Evolutionary conservation across 2,329 filamentous ascomycete genomes (phyloP).

Genomic region (Tolypocladium cylindrosporum): DNA sequence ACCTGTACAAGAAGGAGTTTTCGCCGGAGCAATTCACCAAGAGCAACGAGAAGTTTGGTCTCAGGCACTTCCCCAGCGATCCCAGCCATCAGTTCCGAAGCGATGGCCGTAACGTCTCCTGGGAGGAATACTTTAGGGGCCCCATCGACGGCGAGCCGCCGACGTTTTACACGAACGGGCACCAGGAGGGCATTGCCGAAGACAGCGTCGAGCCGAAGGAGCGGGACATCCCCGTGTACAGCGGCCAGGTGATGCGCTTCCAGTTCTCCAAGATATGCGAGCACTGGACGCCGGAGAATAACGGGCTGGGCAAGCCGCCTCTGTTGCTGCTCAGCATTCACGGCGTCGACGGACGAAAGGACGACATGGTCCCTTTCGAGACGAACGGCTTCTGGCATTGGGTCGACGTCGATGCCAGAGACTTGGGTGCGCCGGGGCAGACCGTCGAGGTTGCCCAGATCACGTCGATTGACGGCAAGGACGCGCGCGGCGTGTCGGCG

Average conservation of each 20-base stretch:
- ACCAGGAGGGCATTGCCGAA: conserved; percentile 41
- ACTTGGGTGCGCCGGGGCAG: conserved; percentile 61
- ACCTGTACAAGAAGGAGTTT: conserved; percentile 59
- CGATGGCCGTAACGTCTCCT: conserved; percentile 58
- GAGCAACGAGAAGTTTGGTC: conserved; percentile 70
- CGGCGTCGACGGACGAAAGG: conserved; percentile 55
- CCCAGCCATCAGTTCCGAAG: conserved; percentile 59
- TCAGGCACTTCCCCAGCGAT: conserved; percentile 68
- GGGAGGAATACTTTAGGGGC: conserved; percentile 75
- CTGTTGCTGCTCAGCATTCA: conserved; percentile 61
- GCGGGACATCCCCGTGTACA: conserved; percentile 48
- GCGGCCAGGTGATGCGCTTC: conserved; percentile 56
- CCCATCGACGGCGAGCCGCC: conserved; percentile 39
- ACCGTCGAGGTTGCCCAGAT: conserved; percentile 56
- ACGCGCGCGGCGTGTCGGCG: conserved; percentile 38
- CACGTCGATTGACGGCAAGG: conserved; percentile 32
- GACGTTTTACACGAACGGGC: conserved; percentile 32
- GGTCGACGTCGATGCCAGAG: conserved; percentile 58
- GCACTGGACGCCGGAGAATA: conserved; percentile 68
- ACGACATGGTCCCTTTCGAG: conserved; percentile 61
- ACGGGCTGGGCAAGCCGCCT: conserved; percentile 56
- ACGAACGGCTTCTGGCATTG: conserved; percentile 77
- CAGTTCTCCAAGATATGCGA: conserved; percentile 70
- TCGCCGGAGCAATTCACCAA: conserved; percentile 49
- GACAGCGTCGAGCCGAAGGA: conserved; percentile 47